Base-by-base conservation (phyloP, 139 green algal species). In the Pseudopediastrum boryanum region DNA sequence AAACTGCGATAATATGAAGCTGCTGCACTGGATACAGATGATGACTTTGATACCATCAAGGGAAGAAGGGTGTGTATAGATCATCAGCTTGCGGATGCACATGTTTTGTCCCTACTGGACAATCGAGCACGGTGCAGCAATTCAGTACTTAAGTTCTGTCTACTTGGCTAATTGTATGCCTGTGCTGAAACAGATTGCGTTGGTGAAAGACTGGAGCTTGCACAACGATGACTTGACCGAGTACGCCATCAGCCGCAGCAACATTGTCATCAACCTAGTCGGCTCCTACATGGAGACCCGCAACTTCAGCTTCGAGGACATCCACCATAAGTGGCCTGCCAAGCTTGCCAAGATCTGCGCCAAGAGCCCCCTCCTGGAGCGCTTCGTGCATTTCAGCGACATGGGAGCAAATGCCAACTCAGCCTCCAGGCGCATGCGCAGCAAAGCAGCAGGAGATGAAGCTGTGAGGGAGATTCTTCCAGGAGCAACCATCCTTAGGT, bases 221-320 rank as follows among this genome's bases (percentile, higher is more conserved):
- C 83, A 91, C 3, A 82, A 97, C 66, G 92, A 98, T 0, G 90
- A 91, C 1, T 33, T 74, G n/a, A 89, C 98, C 12, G 78, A 78
- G 23, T 54, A 91, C 0, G 90, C 92, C 8, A 90, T 94, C 63
- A 83, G 78, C 52, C 83, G 86, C 35, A 91, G 78, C 54, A 87
- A 89, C 75, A 86, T 99, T 8, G 94, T 99, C 4, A 89, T 99
- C 70, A 99, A 99, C 90, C 78, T 96, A 31, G 84, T 99, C 41
- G 94, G 95, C 25, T 78, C 87, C 21, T 85, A 95, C n/a, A 89
- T 87, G 44, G 92, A 98, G 77, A 99, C 96, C 1, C 91, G 90
- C 86, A 98, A 98, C 90, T 98, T 90, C 82, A 87, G 65, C 19
- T 98, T 95, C 77, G 86, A 97, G 25, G 93, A 98, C 21, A 83